Conservation (phyloP, 140 eudicot species). For the Flaveria floridana region DNA sequence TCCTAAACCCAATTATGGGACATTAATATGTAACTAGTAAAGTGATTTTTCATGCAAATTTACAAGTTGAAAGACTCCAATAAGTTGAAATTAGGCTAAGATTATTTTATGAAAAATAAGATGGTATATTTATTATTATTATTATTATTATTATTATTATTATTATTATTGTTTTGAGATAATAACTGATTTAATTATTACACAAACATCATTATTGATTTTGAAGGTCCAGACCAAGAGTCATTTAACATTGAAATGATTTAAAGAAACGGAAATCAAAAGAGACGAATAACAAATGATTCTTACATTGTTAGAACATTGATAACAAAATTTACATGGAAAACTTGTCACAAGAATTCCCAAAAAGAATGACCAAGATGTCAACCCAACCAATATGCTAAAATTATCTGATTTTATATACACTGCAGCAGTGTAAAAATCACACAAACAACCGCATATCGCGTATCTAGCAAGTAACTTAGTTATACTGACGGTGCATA, state of each 20-base stretch:
- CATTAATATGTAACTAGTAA: too few species aligned
- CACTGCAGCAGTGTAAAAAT: constrained; percentile 15
- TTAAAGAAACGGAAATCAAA: not conserved
- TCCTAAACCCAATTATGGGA: too few species aligned
- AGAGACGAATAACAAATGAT: constrained; percentile 14
- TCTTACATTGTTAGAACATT: constrained; percentile 35
- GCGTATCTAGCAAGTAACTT: constrained; percentile 7
- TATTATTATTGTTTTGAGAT: too few species aligned
- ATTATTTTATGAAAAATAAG: too few species aligned
- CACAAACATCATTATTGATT: not conserved
- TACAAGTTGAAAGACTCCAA: too few species aligned
- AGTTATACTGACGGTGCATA: constrained; percentile 8
- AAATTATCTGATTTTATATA: constrained; percentile 18
- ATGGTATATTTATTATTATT: too few species aligned
- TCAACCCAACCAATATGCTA: constrained; percentile 29
- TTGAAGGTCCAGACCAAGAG: not conserved
- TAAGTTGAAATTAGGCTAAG: too few species aligned
- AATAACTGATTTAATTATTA: too few species aligned
- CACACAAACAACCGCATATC: constrained; percentile 20
- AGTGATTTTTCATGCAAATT: too few species aligned
- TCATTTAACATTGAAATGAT: not conserved
- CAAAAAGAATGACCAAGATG: constrained; percentile 33
- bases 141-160: too few species aligned
- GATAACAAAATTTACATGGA: constrained; percentile 43
- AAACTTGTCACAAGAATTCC: constrained; percentile 37